These are phyloP conservation scores for Aureobasidium sp. DNA, from an alignment of 2,329 filamentous ascomycete species.

Conservation along the genomic window DNA sequence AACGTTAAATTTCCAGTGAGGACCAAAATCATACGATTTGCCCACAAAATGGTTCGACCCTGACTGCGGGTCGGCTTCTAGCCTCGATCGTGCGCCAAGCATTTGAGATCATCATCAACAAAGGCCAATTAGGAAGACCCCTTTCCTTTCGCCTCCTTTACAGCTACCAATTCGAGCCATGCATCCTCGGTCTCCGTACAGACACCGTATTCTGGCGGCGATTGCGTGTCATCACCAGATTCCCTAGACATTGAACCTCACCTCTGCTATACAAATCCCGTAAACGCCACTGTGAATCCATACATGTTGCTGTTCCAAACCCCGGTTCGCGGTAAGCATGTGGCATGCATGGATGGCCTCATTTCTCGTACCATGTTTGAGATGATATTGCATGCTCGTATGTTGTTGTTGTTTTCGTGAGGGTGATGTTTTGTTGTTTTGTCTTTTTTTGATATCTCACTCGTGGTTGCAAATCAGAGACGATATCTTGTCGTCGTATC, in stretches of 20 bases:
- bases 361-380: constrained; percentile 6
- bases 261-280: neutral
- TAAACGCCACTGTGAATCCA: neutral
- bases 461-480: neutral
- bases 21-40: constrained; percentile 10
- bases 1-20: constrained; percentile 12
- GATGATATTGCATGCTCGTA: neutral
- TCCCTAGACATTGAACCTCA: neutral
- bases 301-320: neutral
- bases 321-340: neutral
- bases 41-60: constrained; percentile 4
- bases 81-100: neutral
- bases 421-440: neutral
- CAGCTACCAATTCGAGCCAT: neutral
- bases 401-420: neutral
- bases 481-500: neutral
- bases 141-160: neutral
- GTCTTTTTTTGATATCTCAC: neutral
- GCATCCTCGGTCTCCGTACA: neutral
- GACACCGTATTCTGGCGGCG: neutral
- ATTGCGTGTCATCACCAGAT: constrained; percentile 9
- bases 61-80: neutral
- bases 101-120: constrained; percentile 4
- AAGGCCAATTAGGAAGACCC: neutral
- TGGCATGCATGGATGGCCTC: constrained; percentile 2